Base-by-base conservation (phyloP, 169 alveolate species). In the Eimeria sp. region DNA sequence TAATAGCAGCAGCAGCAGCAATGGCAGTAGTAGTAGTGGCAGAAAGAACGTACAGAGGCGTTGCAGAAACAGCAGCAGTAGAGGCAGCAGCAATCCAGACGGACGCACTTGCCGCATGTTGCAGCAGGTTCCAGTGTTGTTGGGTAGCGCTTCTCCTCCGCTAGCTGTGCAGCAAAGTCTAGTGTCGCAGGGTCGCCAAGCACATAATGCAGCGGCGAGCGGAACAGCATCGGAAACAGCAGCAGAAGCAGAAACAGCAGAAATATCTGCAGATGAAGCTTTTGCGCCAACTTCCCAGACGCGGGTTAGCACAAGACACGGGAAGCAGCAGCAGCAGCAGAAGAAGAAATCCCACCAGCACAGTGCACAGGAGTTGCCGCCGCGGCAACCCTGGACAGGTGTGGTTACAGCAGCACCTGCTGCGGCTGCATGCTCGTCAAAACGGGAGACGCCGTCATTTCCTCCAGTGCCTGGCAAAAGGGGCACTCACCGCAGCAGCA, bases 401-500 rank as follows among this genome's bases (percentile, higher is more conserved):
- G 57, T 20, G 67, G 25, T 4, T 78, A 25, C 67, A 47, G 65
- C 89, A n/a, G 67, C 67, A 7, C 63, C 89, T 47, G 67, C 89
- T 78, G 89, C 49, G 3, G 83, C 57, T 4, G 25, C 57, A 7
- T 51, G 54, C 57, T 14, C 22, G 30, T 7, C 51, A 25, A 43
- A 49, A 70, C 45, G 25, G 89, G 67, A 78, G 89, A 78, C 89
- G 49, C 89, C 89, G 40, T 78, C 65, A 65, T 78, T 78, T 40
- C 89, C 89, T 47, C 45, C 65, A 78, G 45, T 49, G 45, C 13
- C 40, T 49, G 67, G 49, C 89, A 25, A 3, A 49, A 78, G 67
- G 27, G 45, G 57, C 89, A 78, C 20, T 25, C 89, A n/a, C 67
- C 65, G 89, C 89, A 49, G 89, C 67, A 45, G 89, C 89, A 78